Evolutionary conservation across 2,329 filamentous ascomycete genomes (phyloP), one percentile per base, ranked within the genome.

Genomic region (Cytospora leucostoma): DNA sequence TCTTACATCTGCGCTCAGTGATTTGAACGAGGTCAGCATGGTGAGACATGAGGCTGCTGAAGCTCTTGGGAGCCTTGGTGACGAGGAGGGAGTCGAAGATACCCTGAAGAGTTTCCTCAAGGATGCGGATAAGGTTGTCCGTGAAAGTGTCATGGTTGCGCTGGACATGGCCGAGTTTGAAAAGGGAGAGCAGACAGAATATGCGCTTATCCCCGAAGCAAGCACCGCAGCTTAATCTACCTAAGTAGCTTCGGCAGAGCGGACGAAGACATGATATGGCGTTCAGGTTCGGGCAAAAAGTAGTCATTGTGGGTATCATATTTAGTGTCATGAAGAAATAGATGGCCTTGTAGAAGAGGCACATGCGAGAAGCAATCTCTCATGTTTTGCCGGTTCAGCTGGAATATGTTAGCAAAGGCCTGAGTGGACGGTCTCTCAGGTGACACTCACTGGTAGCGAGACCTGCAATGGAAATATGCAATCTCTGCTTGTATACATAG

Each of bases 91-190:
- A 21, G 95, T 99, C 13, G 93, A 97, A 74, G 91, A 92, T 62
- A 89, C 87, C 4, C 75, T 99, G 72, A 92, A 86, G 77, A 84
- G 82, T 67, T 98, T 97, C 78, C 78, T 98, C 68, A 80, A 97
- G 67, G 96, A 99, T 75, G 87, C 92, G 66, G 94, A 98, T 77
- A 87, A 91, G 75, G 93, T 99, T 7, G 95, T 99, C 50, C 87
- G 93, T 65, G 95, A 99, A 74, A 98, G 94, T 76, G 88, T 97
- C 47, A 87, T 97, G 70, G 95, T 99, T 62, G 95, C 95, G 52
- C 82, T 99, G 68, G 95, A 99, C 76, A 99, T 99, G 92, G 95
- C 93, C 12, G 94, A 97, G 73, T 97, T 92, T 72, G 95, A 99
- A 82, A 92, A 91, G 80, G 91, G 88, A 69, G 91, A 91, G 50